Evolutionary conservation across 1,284 basidiomycete species (phyloP).

Genomic region (Naganishia albida): DNA sequence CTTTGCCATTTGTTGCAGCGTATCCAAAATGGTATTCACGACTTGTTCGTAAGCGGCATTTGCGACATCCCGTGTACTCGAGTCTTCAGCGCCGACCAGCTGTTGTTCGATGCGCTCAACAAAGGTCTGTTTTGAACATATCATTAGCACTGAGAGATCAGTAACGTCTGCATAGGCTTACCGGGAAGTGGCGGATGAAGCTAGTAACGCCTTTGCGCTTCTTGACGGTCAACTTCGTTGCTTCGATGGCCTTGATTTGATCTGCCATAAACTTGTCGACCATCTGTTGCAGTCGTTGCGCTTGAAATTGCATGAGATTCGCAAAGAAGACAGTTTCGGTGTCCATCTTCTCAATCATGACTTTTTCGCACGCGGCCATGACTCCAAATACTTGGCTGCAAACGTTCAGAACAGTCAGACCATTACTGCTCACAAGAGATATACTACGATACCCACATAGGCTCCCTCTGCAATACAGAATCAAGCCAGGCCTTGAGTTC

Average conservation of each 20-base stretch:
- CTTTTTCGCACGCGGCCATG: conserved; percentile 75
- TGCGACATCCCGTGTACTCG: conserved; percentile 76
- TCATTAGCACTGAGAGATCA: background rate
- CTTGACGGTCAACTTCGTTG: conserved; percentile 77
- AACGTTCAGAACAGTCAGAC: background rate
- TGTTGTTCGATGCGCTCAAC: conserved; percentile 82
- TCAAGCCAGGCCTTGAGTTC: conserved; percentile 87
- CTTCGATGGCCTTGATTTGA: conserved; percentile 85
- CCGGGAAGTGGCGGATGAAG: conserved; percentile 89
- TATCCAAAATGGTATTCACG: conserved; percentile 85
- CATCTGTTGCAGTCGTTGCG: conserved; percentile 68
- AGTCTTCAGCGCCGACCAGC: conserved; percentile 71
- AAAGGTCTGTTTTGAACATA: no score
- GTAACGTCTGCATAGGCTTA: conserved; percentile 43
- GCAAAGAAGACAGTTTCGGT: conserved; percentile 73
- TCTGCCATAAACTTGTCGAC: conserved; percentile 78
- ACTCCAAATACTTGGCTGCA: conserved; percentile 82
- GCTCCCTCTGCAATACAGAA: conserved; percentile 70
- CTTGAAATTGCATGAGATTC: conserved; percentile 75
- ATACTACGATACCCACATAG: conserved; percentile 63
- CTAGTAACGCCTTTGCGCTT: conserved; percentile 90
- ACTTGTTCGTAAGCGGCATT: conserved; percentile 85
- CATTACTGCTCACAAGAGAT: background rate
- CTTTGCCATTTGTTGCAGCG: conserved; percentile 91
- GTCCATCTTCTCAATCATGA: conserved; percentile 74